These are phyloP conservation scores for Chalciporus chontae DNA, from an alignment of 768 basidiomycete species.

Conservation along the genomic window DNA sequence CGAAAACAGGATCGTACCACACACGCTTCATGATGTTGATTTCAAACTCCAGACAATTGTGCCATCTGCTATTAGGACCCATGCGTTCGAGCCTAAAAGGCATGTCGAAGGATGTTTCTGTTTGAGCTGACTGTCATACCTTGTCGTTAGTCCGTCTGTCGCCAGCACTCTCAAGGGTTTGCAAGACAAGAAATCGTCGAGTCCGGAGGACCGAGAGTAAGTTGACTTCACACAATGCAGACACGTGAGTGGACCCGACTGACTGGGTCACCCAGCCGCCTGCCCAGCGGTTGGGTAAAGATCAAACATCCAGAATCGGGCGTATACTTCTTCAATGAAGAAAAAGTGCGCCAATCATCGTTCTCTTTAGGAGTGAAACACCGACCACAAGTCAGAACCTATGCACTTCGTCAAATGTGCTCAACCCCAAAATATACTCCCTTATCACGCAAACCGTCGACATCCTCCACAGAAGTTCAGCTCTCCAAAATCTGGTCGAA, in stretches of 20 bases:
- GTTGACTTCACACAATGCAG: background rate
- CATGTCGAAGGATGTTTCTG: background rate
- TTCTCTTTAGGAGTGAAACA: background rate
- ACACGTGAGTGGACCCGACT: background rate
- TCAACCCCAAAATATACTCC: slow-evolving; percentile 1
- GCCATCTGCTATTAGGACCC: slow-evolving; percentile 14
- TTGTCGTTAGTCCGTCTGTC: background rate
- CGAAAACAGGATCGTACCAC: background rate
- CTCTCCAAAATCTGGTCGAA: slow-evolving; percentile 6
- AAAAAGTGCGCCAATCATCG: slow-evolving; percentile 23
- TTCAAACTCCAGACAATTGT: slow-evolving; percentile 11
- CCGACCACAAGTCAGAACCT: slow-evolving; percentile 4
- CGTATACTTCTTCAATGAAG: slow-evolving; percentile 28
- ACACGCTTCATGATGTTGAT: background rate
- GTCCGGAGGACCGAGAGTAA: slow-evolving; percentile 2
- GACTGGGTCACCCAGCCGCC: slow-evolving; percentile 5
- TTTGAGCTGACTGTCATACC: background rate
- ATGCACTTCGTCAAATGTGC: slow-evolving; percentile 12
- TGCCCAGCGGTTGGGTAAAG: slow-evolving; percentile 26
- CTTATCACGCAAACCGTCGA: slow-evolving; percentile 14
- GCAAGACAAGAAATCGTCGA: slow-evolving; percentile 1
- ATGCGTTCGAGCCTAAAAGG: slow-evolving; percentile 1
- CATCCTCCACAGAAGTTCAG: slow-evolving; percentile 1
- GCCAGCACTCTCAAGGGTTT: slow-evolving; percentile 18
- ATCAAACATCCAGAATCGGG: slow-evolving; percentile 32